Conservation (phyloP, 768 basidiomycete genomes). For the Trametes villosa region DNA sequence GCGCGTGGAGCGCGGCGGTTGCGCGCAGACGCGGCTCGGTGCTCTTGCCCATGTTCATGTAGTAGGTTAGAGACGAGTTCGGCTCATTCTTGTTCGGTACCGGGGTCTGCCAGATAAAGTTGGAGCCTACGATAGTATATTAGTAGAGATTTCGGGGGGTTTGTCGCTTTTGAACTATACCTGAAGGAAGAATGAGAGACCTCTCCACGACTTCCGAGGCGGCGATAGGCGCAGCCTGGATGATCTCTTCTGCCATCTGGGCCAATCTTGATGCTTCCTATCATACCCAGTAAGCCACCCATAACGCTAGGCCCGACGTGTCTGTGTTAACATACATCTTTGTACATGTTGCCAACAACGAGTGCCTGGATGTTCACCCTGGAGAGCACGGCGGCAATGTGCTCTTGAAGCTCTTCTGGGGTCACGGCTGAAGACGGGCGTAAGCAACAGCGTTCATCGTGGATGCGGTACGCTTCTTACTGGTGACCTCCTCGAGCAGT, state of each 20-base stretch:
- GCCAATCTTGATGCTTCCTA: slow-evolving; percentile 81
- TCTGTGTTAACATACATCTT: slow-evolving; percentile 73
- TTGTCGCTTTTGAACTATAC: slow-evolving; percentile 43
- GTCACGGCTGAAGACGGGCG: slow-evolving; percentile 59
- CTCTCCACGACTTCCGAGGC: slow-evolving; percentile 53
- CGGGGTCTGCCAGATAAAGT: slow-evolving; percentile 64
- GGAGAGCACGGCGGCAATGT: slow-evolving; percentile 62
- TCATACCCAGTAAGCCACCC: too few relatives aligned
- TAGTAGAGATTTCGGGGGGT: slow-evolving; percentile 5
- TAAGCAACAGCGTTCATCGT: neutral
- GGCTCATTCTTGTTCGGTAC: slow-evolving; percentile 85
- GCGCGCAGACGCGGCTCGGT: slow-evolving; percentile 68
- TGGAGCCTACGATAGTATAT: slow-evolving; percentile 53
- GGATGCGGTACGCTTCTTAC: slow-evolving; percentile 48
- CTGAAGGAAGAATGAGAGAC: slow-evolving; percentile 68
- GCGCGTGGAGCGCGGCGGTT: slow-evolving; percentile 69
- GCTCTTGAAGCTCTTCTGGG: slow-evolving; percentile 66
- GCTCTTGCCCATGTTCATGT: slow-evolving; percentile 75
- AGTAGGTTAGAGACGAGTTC: slow-evolving; percentile 89
- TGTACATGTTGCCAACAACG: slow-evolving; percentile 82
- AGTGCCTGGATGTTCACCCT: slow-evolving; percentile 73
- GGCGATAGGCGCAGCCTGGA: slow-evolving; percentile 59
- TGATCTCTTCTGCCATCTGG: slow-evolving; percentile 68
- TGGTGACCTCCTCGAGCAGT: slow-evolving; percentile 70
- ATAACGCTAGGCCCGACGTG: too few relatives aligned